Conservation (phyloP, 179 eudicot species). For the Pouteria campechiana region DNA sequence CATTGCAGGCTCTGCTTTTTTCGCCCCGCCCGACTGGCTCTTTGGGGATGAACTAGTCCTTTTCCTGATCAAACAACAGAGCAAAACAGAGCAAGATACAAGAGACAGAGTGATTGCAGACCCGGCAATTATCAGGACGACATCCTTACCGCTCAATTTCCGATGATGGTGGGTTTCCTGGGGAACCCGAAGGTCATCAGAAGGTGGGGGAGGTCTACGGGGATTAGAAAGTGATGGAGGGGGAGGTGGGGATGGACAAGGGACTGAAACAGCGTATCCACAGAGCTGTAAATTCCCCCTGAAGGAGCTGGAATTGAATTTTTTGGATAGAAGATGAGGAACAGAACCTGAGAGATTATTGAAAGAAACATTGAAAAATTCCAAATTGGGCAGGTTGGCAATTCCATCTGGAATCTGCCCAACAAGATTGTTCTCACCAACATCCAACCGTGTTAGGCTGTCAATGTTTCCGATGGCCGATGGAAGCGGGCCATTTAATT, state of each 20-base stretch:
- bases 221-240: constrained; percentile 10
- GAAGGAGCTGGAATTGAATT: constrained; percentile 64
- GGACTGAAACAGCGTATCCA: constrained; percentile 53
- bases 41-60: constrained; percentile 13
- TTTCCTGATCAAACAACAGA: constrained; percentile 73
- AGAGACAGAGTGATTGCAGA: constrained; percentile 37
- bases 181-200: no score
- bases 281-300: constrained; percentile 66
- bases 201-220: no score
- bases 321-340: constrained; percentile 40
- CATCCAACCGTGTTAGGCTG: constrained; percentile 37
- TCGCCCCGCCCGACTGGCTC: constrained; percentile 6
- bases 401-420: constrained; percentile 61
- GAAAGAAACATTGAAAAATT: constrained; percentile 71
- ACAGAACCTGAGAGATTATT: constrained; percentile 72
- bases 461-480: constrained; percentile 37
- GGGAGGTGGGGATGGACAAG: constrained; percentile 35
- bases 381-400: constrained; percentile 35
- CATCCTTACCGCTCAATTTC: constrained; percentile 47
- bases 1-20: constrained; percentile 17
- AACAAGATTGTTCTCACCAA: constrained; percentile 50
- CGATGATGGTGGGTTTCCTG: no score
- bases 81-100: constrained; percentile 47
- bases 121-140: constrained; percentile 68
- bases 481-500: constrained; percentile 46